phyloP scores from a whole-genome alignment of 371 early-diverging fungal genomes.

The Neoconidiobolus thromboides region DNA sequence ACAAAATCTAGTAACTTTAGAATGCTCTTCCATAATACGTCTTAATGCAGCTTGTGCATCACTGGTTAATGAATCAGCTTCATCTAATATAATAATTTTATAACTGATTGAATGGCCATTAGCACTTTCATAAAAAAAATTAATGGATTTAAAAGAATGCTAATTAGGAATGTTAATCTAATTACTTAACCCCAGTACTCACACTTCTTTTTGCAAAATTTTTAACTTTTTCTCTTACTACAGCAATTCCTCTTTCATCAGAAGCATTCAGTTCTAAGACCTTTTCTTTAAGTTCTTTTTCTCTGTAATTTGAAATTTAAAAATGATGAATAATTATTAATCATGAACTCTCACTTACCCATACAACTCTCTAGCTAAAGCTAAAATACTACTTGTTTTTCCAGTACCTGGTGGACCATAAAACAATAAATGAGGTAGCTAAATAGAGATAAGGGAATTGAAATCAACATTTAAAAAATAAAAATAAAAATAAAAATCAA shows the following conservation, averaged over 20 bases:
- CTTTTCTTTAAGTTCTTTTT: conserved; percentile 17
- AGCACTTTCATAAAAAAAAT: not conserved
- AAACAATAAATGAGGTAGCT: conserved; percentile 96
- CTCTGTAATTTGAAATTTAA: not conserved
- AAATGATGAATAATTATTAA: not conserved
- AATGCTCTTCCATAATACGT: conserved; percentile 97
- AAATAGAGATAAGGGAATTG: no score
- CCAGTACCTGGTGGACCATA: conserved; percentile 99
- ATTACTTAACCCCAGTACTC: no score
- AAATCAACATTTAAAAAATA: not conserved
- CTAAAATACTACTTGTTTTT: conserved; percentile 95
- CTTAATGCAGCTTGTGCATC: conserved; percentile 98
- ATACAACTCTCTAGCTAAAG: conserved; percentile 79
- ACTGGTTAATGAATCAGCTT: conserved; percentile 97
- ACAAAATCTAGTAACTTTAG: conserved; percentile 91
- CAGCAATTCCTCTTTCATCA: conserved; percentile 96
- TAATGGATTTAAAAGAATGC: not conserved
- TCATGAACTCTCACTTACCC: conserved; percentile 23
- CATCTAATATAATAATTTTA: conserved; percentile 97
- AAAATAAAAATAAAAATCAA: not conserved
- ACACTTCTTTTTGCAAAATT: conserved; percentile 60
- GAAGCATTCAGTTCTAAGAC: conserved; percentile 98
- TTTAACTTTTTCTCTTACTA: conserved; percentile 92
- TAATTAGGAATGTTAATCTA: no score
- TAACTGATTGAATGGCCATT: conserved; percentile 33